Evolutionary conservation across 306 rosid species (phyloP).

Genomic region (Glycine soja): DNA sequence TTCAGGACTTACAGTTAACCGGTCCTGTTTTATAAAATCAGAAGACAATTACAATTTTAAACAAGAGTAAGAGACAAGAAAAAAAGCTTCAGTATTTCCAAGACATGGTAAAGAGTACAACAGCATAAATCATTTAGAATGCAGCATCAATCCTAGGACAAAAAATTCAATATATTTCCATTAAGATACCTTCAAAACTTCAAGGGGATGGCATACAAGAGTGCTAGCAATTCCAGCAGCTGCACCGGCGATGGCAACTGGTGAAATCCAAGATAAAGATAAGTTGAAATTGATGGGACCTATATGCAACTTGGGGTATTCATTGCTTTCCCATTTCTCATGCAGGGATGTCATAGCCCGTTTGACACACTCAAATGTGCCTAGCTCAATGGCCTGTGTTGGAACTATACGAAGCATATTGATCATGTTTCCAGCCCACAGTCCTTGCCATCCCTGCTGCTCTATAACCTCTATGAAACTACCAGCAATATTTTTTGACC

Average conservation of each 20-base stretch:
- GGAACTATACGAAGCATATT: slow-evolving; percentile 95
- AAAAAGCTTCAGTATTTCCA: neutral
- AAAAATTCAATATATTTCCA: too few species aligned
- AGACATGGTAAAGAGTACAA: slow-evolving; percentile 19
- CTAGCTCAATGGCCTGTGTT: slow-evolving; percentile 91
- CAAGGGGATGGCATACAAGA: slow-evolving; percentile 90
- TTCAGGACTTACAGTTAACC: slow-evolving; percentile 89
- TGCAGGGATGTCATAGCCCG: slow-evolving; percentile 77
- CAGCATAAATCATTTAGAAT: neutral
- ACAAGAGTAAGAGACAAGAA: slow-evolving; percentile 24
- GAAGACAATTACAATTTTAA: too few species aligned
- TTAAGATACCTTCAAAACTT: slow-evolving; percentile 85
- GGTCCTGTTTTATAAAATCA: slow-evolving; percentile 67
- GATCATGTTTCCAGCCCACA: slow-evolving; percentile 96
- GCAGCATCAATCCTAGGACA: neutral
- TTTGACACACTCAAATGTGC: slow-evolving; percentile 85
- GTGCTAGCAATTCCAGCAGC: slow-evolving; percentile 93
- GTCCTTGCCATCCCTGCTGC: slow-evolving; percentile 97
- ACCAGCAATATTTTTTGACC: slow-evolving; percentile 75
- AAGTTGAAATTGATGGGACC: slow-evolving; percentile 69
- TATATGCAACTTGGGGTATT: slow-evolving; percentile 68
- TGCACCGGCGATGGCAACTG: slow-evolving; percentile 92
- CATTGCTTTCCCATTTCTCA: slow-evolving; percentile 65
- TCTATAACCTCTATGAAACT: slow-evolving; percentile 89
- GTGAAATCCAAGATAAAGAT: slow-evolving; percentile 88